Conservation (phyloP, 1,139 yeast species). For the Candida sanyaensis region DNA sequence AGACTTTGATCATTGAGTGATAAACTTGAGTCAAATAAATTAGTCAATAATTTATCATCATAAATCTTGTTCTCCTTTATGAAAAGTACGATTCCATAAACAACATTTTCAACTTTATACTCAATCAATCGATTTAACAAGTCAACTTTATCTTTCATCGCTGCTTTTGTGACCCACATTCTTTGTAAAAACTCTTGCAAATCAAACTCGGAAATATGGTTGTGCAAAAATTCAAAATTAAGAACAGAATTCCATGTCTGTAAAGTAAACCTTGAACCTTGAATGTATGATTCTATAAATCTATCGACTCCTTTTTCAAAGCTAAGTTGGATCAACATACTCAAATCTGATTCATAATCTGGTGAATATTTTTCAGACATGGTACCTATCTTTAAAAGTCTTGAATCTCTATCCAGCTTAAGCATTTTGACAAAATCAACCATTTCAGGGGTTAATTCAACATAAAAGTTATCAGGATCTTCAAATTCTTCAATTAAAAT, state of each 20-base stretch:
- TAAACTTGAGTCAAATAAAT: slow-evolving; percentile 13
- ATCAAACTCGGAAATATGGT: slow-evolving; percentile 20
- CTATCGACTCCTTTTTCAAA: slow-evolving; percentile 27
- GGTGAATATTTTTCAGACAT: neutral
- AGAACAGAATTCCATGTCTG: slow-evolving; percentile 38
- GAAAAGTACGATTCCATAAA: slow-evolving; percentile 24
- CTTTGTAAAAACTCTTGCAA: slow-evolving; percentile 27
- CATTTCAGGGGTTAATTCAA: slow-evolving; percentile 40
- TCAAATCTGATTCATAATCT: slow-evolving; percentile 27
- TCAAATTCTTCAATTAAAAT: slow-evolving; percentile 50
- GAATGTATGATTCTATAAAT: slow-evolving; percentile 29
- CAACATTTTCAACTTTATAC: slow-evolving; percentile 30
- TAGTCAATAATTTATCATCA: slow-evolving; percentile 15
- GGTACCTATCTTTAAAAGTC: neutral
- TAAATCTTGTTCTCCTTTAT: slow-evolving; percentile 12
- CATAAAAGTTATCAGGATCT: slow-evolving; percentile 52
- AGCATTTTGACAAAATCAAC: slow-evolving; percentile 24
- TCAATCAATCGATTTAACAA: slow-evolving; percentile 23
- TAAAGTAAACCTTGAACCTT: slow-evolving; percentile 32
- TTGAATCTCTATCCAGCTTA: slow-evolving; percentile 10
- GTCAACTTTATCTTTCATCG: slow-evolving; percentile 13
- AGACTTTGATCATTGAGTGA: neutral
- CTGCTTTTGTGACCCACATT: slow-evolving; percentile 24
- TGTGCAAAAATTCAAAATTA: slow-evolving; percentile 29
- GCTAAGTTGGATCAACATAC: slow-evolving; percentile 30